These are phyloP conservation scores for Sindora glabra DNA, from an alignment of 306 rosid genomes.

Conservation along the genomic window DNA sequence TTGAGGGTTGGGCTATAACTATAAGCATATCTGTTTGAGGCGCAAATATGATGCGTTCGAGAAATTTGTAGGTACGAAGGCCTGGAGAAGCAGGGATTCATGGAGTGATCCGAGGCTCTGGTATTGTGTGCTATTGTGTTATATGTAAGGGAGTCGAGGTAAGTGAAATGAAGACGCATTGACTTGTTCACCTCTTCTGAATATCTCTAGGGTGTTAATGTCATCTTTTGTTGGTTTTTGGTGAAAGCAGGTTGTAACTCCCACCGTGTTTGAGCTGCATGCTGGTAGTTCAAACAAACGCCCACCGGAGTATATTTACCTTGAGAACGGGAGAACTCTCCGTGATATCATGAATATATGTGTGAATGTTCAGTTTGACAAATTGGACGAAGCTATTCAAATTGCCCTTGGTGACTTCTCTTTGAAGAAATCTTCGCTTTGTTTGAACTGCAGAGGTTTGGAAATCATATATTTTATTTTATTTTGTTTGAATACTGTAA, in stretches of 20 bases:
- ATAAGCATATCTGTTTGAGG: neutral
- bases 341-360: conserved; percentile 73
- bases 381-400: conserved; percentile 46
- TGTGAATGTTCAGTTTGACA: conserved; percentile 25
- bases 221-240: conserved; percentile 4
- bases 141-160: conserved; percentile 60
- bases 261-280: conserved; percentile 76
- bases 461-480: conserved; percentile 13
- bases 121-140: conserved; percentile 55
- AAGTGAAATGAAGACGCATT: conserved; percentile 17
- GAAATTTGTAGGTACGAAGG: conserved; percentile 38
- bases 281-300: conserved; percentile 83
- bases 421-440: conserved; percentile 46
- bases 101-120: conserved; percentile 58
- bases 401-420: conserved; percentile 44
- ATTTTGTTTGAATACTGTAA: neutral
- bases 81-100: conserved; percentile 46
- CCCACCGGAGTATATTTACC: conserved; percentile 70
- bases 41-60: neutral
- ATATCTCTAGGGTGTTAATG: neutral
- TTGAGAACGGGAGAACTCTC: conserved; percentile 63
- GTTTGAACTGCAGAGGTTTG: conserved; percentile 77
- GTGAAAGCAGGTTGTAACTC: conserved; percentile 59
- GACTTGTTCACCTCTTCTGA: neutral
- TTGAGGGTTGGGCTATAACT: neutral